These are phyloP conservation scores for Globomyces sp. DNA, from an alignment of 371 early-diverging fungal genomes.

Conservation along the genomic window DNA sequence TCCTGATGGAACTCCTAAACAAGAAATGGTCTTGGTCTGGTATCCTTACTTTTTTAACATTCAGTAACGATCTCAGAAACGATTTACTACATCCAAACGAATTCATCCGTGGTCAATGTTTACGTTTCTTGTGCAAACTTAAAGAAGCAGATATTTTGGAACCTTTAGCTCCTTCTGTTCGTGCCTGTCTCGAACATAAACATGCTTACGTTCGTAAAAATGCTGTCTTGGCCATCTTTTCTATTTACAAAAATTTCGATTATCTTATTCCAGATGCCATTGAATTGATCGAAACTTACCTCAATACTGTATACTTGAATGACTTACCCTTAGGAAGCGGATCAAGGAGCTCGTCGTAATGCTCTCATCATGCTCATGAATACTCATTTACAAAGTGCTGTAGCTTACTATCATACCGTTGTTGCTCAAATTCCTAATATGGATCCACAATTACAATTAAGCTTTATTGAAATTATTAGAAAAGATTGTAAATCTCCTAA, in stretches of 20 bases:
- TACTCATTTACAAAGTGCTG: constrained; percentile 73
- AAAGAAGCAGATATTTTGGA: constrained; percentile 92
- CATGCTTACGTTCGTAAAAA: constrained; percentile 97
- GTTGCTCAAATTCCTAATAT: constrained; percentile 70
- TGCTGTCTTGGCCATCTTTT: constrained; percentile 90
- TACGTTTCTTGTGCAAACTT: constrained; percentile 94
- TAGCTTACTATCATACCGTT: constrained; percentile 76
- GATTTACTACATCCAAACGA: constrained; percentile 99
- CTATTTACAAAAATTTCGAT: constrained; percentile 84
- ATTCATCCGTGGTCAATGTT: constrained; percentile 94
- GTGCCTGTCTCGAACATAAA: constrained; percentile 91
- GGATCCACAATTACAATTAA: constrained; percentile 91
- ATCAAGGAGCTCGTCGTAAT: constrained; percentile 89
- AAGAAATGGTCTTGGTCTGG: constrained; percentile 96
- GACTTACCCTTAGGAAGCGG: constrained; percentile 58
- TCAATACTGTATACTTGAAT: constrained; percentile 32
- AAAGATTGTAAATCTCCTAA: constrained; percentile 77
- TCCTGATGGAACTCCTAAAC: constrained; percentile 89
- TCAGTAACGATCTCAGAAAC: constrained; percentile 91
- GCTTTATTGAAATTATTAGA: constrained; percentile 90
- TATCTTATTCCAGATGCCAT: constrained; percentile 95
- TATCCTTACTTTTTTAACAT: constrained; percentile 27
- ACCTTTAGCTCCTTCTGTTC: constrained; percentile 86
- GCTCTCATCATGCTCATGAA: constrained; percentile 89
- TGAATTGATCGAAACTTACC: constrained; percentile 78